Conservation (phyloP, 495 filamentous ascomycete genomes). For the Penicillium psychrofluorescens region DNA sequence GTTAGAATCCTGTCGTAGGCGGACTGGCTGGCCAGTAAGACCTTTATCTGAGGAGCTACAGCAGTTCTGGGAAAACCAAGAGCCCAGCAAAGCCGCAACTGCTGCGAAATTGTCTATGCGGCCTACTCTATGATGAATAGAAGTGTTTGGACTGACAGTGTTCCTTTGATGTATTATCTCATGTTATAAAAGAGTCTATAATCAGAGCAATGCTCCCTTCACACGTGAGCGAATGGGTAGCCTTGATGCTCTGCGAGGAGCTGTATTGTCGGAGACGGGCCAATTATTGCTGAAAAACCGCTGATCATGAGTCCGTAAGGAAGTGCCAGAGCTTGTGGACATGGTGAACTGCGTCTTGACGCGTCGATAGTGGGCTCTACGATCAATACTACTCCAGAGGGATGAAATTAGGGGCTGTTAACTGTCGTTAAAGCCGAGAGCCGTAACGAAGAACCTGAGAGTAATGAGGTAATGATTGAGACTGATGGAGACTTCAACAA, state of each 20-base stretch:
- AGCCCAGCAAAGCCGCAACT: background rate
- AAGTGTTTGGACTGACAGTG: background rate
- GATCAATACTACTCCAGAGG: background rate
- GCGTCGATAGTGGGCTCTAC: background rate
- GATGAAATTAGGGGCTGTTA: background rate
- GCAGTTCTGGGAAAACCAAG: slow-evolving; percentile 6
- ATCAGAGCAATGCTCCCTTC: slow-evolving; percentile 24
- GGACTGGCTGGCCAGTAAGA: slow-evolving; percentile 15
- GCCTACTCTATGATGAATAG: background rate
- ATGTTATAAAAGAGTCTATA: background rate
- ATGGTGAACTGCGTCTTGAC: background rate
- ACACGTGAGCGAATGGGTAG: slow-evolving; percentile 47
- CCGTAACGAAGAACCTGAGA: background rate
- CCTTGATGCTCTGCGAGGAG: slow-evolving; percentile 23
- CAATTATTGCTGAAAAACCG: slow-evolving; percentile 24
- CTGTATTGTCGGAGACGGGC: slow-evolving; percentile 20
- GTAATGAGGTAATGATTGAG: background rate
- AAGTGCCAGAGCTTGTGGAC: background rate
- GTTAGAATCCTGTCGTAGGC: slow-evolving; percentile 8
- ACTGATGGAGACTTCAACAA: background rate
- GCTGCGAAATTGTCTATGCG: background rate
- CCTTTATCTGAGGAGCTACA: slow-evolving; percentile 12
- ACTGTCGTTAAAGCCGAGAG: background rate
- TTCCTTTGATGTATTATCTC: background rate
- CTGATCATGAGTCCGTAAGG: slow-evolving; percentile 16